Evolutionary conservation across 352 stramenopile species (phyloP), one percentile per base, ranked within the genome.

Genomic region (Aphanomyces invadans): DNA sequence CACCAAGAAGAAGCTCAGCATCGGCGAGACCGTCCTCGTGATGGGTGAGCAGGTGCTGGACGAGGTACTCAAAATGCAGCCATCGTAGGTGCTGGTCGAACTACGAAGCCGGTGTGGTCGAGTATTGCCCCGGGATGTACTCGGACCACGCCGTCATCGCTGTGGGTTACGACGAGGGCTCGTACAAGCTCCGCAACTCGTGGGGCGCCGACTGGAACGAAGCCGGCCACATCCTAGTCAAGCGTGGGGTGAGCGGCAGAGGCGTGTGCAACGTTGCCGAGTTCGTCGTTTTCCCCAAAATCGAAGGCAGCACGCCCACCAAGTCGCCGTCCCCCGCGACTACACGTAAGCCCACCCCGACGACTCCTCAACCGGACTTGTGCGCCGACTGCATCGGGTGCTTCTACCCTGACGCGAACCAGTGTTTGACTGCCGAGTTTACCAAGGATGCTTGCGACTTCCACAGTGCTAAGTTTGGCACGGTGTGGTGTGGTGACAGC

Each of bases 121-220:
- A 19, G 55, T 31, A 48, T 15, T 48, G 55, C 31, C 55, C 76
- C 2, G 79, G 79, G 26, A 71, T 73, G 17, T 74, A 82, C 62
- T 87, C 80, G 36, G 81, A 80, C 63, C 68, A 80, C 54, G 72
- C 59, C 1, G 61, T 73, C 0, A 70, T 90, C 1, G 74, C 73
- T 0, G 80, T 90, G 19, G 82, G 82, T 7, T 88, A 81, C 45
- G 74, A 72, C 12, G 25, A 76, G n/a, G 25, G 57, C 4, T 85
- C 79, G 62, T 70, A 54, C 12, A 80, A 78, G 39, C 70, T 90
- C 48, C 83, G 86, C 70, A 91, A 91, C 69, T 79, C 83, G 63
- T 91, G 80, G 80, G 82, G 82, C 4, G 76, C 72, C 2, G 67
- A 68, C 5, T 91, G 83, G 81, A 80, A 81, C 26, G 81, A 90